These are phyloP conservation scores for Candida germanica DNA, from an alignment of 805 yeast species.

Conservation along the genomic window DNA sequence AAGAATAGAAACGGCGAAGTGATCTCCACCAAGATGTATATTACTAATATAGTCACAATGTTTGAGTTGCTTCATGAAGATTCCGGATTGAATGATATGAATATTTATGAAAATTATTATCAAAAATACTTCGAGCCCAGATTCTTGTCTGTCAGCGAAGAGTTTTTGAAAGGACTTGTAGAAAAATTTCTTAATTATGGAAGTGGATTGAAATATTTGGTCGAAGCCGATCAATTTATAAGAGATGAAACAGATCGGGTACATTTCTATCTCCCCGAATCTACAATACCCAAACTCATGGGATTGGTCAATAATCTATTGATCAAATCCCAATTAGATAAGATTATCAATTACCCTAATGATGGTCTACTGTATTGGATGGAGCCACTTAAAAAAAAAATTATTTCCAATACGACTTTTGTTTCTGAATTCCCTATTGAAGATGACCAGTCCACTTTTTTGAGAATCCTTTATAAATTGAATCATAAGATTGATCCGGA, in stretches of 20 bases:
- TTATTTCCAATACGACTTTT: neutral
- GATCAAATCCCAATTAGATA: conserved; percentile 53
- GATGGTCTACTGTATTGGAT: conserved; percentile 64
- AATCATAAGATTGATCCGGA: conserved; percentile 53
- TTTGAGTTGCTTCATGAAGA: conserved; percentile 58
- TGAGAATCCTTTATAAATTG: conserved; percentile 48
- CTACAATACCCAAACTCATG: conserved; percentile 52
- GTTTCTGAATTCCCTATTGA: neutral
- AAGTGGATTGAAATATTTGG: conserved; percentile 56
- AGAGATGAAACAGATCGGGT: conserved; percentile 61
- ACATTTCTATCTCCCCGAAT: conserved; percentile 49
- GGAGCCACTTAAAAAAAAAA: conserved; percentile 27
- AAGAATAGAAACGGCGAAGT: conserved; percentile 53
- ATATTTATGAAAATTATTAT: conserved; percentile 58
- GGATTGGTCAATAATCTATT: conserved; percentile 58
- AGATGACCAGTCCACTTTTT: conserved; percentile 31
- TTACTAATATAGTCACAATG: conserved; percentile 66
- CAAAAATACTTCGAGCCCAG: conserved; percentile 63
- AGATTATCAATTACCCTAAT: conserved; percentile 45
- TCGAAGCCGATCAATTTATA: conserved; percentile 49
- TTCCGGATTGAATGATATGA: conserved; percentile 18
- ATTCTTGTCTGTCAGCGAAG: conserved; percentile 51
- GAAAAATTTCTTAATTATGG: conserved; percentile 37
- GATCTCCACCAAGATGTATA: conserved; percentile 50
- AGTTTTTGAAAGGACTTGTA: conserved; percentile 51